Base-by-base conservation (phyloP, 352 stramenopile species). In the Globisporangium recalcitrans region DNA sequence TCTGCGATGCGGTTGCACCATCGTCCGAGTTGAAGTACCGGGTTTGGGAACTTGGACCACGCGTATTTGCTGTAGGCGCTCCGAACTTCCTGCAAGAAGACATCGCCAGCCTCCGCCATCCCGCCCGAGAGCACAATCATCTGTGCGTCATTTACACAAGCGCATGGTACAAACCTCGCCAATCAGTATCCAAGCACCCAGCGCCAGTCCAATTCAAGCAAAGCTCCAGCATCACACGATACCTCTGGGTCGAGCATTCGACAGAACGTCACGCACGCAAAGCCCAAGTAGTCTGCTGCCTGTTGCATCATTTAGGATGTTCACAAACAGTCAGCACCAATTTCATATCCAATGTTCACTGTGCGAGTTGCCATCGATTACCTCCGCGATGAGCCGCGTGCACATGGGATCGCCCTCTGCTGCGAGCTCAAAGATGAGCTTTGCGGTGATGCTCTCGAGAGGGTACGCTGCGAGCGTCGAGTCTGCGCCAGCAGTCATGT, bases 81-180 rank as follows among this genome's bases (percentile, higher is more conserved):
- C 7, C 74, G 77, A 34, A 95, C 85, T 38, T 82, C 70, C n/a
- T 91, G 58, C 7, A 93, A 66, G 59, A 89, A 92, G 3, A 63
- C 69, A 42, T 91, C 77, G 3, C 85, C 85, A 1, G 80, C 80
- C 31, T 95, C 83, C 3, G 82, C 83, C 40, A 93, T 79, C 42
- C 83, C 85, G 14, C 85, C 85, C 1, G 85, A 86, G 21, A 94
- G 63, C 42, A 94, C 79, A 52, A 94, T 92, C 60, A 94, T 77
- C 84, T 93, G 32, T 32, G 29, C 29, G 9, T 3, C 29, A 3
- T 32, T 32, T 8, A 32, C 6, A 32, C 29, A 32, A 4, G 29
- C 29, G 9, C 9, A 32, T 8, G 9, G 9, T 8, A 32, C 29
- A 32, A 32, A n/a, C n/a, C 3, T 32, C 29, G 9, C 9, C 29